phyloP scores from a whole-genome alignment of 2,329 filamentous ascomycete species.

The Claviceps fusiformis region DNA sequence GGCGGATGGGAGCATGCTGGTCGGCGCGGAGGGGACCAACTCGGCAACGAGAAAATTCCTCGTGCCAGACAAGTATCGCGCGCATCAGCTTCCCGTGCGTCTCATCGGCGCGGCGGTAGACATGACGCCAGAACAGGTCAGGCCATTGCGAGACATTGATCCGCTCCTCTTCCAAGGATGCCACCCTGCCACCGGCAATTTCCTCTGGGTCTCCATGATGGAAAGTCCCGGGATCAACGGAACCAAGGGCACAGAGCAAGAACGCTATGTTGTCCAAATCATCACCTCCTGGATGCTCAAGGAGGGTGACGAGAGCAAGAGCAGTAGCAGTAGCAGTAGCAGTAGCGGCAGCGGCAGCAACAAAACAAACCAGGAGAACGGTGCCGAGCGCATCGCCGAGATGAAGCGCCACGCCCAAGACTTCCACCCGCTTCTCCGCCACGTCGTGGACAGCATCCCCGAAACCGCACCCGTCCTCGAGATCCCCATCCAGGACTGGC shows the following conservation, averaged over 20 bases:
- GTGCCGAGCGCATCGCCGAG: conserved; percentile 20
- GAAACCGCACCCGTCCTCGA: conserved; percentile 23
- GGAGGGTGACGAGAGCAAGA: conserved; percentile 3
- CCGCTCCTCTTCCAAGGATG: conserved; percentile 40
- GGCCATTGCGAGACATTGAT: conserved; percentile 31
- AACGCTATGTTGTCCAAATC: conserved; percentile 29
- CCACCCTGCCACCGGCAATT: conserved; percentile 35
- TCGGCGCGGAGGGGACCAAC: conserved; percentile 28
- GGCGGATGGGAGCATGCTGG: conserved; percentile 19
- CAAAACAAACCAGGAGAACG: too few species aligned
- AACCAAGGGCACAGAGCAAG: conserved; percentile 16
- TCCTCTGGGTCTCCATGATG: conserved; percentile 35
- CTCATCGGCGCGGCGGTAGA: conserved; percentile 24
- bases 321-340: too few species aligned
- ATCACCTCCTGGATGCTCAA: conserved; percentile 32
- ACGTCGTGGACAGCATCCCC: conserved; percentile 29
- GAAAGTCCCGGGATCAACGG: conserved; percentile 25
- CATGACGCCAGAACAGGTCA: conserved; percentile 23
- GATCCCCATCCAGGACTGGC: conserved; percentile 24
- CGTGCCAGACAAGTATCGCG: conserved; percentile 17
- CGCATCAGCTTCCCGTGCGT: conserved; percentile 22
- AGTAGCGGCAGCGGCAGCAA: neutral
- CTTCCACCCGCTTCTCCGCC: conserved; percentile 25
- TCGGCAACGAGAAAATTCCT: conserved; percentile 23
- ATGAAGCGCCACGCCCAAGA: conserved; percentile 24